Conservation (phyloP, 208 protist species). For the Porcisia deanei region DNA sequence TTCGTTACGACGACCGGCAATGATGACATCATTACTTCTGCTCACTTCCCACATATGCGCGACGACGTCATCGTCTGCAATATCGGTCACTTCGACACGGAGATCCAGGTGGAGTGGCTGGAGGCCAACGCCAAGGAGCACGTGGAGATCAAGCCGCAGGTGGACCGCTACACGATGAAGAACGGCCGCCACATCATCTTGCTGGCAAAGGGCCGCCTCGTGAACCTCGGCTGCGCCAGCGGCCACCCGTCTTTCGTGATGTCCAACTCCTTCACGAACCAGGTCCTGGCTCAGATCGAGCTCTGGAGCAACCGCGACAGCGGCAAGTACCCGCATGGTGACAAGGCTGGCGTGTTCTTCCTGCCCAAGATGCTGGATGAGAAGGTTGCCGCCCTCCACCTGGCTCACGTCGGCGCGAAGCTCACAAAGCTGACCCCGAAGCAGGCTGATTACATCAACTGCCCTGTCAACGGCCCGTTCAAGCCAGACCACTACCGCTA, state of each 20-base stretch:
- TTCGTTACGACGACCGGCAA: conserved; percentile 99
- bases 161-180: conserved; percentile 97
- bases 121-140: conserved; percentile 89
- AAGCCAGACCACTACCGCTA: conserved; percentile 99
- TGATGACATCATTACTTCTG: conserved; percentile 97
- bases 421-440: conserved; percentile 95
- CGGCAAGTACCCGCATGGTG: conserved; percentile 94
- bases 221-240: conserved; percentile 99
- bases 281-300: conserved; percentile 99
- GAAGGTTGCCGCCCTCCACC: conserved; percentile 98
- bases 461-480: conserved; percentile 96
- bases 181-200: conserved; percentile 96
- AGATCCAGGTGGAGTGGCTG: conserved; percentile 98
- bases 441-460: conserved; percentile 99
- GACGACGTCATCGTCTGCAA: conserved; percentile 99
- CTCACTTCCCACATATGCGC: conserved; percentile 98
- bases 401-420: conserved; percentile 97
- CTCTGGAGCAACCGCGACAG: conserved; percentile 94
- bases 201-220: conserved; percentile 96
- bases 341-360: conserved; percentile 94
- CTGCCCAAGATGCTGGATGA: conserved; percentile 99
- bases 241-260: conserved; percentile 99
- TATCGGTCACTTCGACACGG: conserved; percentile 99
- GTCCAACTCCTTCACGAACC: conserved; percentile 99
- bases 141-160: conserved; percentile 99